Percentiles rank a stretch among this genome's conserved stretches.
Conservation (phyloP, 179 eudicot genomes). For the Spergularia azorica region DNA sequence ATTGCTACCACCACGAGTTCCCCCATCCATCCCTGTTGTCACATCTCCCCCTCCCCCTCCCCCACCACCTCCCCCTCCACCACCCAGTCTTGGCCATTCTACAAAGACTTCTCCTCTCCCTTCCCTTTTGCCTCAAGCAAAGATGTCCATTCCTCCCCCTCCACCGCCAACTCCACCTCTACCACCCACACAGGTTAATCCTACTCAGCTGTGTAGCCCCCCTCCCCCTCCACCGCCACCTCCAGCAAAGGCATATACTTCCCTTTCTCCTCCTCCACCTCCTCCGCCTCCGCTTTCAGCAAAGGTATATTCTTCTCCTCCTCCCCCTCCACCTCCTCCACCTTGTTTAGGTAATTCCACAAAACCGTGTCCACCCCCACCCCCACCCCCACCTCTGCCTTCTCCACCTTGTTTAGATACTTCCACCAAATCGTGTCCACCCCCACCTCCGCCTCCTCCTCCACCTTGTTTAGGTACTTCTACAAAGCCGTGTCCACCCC, state of each 20-base stretch:
- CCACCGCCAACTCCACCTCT: constrained; percentile 31
- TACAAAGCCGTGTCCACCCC: constrained; percentile 24
- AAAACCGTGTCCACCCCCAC: constrained; percentile 23
- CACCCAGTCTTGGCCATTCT: background rate
- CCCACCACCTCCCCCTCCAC: background rate
- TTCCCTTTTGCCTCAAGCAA: background rate
- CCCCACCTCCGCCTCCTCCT: constrained; percentile 35
- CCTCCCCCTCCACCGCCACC: constrained; percentile 35
- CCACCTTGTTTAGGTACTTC: constrained; percentile 27
- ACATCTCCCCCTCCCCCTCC: background rate
- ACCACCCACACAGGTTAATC: constrained; percentile 20
- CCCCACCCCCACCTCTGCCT: constrained; percentile 30
- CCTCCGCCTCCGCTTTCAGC: constrained; percentile 37
- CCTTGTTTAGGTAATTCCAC: background rate
- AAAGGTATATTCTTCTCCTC: constrained; percentile 21
- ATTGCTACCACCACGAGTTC: background rate
- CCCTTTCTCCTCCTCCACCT: constrained; percentile 36
- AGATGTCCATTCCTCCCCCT: constrained; percentile 1
- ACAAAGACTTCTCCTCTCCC: background rate
- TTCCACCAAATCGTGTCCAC: constrained; percentile 13
- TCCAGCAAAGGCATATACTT: background rate
- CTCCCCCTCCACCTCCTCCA: constrained; percentile 32
- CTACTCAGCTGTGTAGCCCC: background rate
- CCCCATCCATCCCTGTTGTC: background rate
- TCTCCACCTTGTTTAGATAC: constrained; percentile 21